Conservation (phyloP, 2,329 filamentous ascomycete species). For the Penicillium capsulatum region DNA sequence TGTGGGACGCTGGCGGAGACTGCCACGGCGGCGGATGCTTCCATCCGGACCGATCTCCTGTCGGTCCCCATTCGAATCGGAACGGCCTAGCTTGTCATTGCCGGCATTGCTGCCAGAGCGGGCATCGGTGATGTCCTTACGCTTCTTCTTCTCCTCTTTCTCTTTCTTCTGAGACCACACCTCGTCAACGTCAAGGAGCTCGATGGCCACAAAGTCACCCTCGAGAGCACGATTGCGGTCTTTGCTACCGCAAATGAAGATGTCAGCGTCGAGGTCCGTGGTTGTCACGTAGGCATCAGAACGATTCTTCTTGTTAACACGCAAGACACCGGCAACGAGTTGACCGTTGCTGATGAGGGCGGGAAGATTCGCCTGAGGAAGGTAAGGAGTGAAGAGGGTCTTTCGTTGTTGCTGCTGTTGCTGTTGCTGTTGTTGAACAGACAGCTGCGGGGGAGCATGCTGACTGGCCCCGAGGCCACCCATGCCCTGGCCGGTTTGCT, state of each 20-base stretch:
- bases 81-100: conserved; percentile 56
- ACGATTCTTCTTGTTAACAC: conserved; percentile 99
- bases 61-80: conserved; percentile 62
- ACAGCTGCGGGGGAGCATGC: conserved; percentile 62
- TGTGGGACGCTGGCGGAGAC: conserved; percentile 90
- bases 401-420: conserved; percentile 91
- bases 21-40: conserved; percentile 85
- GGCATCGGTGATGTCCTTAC: conserved; percentile 95
- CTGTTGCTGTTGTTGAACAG: conserved; percentile 56
- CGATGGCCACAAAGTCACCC: conserved; percentile 90
- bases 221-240: conserved; percentile 96
- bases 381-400: conserved; percentile 95
- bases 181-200: conserved; percentile 95
- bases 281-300: conserved; percentile 98
- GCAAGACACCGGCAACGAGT: conserved; percentile 90
- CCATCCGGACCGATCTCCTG: conserved; percentile 64
- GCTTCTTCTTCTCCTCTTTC: conserved; percentile 99
- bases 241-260: conserved; percentile 99
- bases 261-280: conserved; percentile 90
- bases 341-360: conserved; percentile 87
- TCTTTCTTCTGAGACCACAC: conserved; percentile 98
- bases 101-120: conserved; percentile 71
- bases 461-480: conserved; percentile 66
- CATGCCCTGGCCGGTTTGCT: conserved; percentile 74
- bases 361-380: conserved; percentile 89